A percentile compares a stretch with the other conserved stretches of the same genome.
Conservation (phyloP, 148 eudicot genomes). For the Fallopia convolvulus region DNA sequence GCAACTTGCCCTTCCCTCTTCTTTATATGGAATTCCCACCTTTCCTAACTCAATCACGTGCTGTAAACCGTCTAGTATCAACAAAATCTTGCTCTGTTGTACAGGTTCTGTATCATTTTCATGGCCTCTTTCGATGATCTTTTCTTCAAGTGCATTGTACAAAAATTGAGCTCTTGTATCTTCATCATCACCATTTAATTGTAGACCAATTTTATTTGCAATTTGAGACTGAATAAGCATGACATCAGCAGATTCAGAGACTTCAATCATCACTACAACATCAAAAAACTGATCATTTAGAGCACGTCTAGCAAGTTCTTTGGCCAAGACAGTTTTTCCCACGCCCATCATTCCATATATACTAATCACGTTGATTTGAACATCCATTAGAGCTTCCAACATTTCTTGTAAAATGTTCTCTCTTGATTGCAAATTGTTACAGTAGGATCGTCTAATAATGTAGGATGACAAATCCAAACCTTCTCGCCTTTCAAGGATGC, state of each 20-base stretch:
- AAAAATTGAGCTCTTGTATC: not conserved
- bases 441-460: not conserved
- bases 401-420: not conserved
- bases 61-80: not conserved
- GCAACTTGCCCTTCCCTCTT: not conserved
- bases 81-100: not conserved
- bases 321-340: not conserved
- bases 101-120: not conserved
- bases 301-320: not conserved
- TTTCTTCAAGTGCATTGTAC: not conserved
- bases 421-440: not conserved
- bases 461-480: not conserved
- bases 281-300: not conserved
- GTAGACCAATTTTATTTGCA: not conserved
- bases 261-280: not conserved
- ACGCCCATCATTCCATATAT: not conserved
- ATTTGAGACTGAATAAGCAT: constrained; percentile 4
- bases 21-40: not conserved
- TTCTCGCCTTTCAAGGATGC: not conserved
- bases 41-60: not conserved
- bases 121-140: not conserved
- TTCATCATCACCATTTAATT: not conserved
- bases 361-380: not conserved
- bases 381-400: not conserved
- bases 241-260: not conserved